phyloP scores from a whole-genome alignment of 2,329 filamentous ascomycete species.

The Colletotrichum sp. region DNA sequence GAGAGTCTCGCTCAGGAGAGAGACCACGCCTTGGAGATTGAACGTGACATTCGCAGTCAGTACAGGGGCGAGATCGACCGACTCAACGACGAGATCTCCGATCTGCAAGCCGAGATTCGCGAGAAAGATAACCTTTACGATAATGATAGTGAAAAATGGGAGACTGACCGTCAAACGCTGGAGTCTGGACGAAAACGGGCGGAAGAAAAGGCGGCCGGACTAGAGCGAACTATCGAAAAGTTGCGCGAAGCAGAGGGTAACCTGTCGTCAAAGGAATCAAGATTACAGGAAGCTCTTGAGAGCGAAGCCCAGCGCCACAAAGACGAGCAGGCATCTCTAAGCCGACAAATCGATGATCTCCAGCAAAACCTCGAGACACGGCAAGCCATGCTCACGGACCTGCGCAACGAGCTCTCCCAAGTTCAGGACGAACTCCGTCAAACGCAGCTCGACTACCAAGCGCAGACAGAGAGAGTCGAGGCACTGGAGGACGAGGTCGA shows the following conservation, averaged over 20 bases:
- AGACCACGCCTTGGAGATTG: slow-evolving; percentile 62
- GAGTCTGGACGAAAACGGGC: slow-evolving; percentile 70
- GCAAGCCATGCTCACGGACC: slow-evolving; percentile 67
- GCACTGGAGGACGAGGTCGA: slow-evolving; percentile 79
- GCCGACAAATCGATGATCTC: slow-evolving; percentile 75
- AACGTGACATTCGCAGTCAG: slow-evolving; percentile 59
- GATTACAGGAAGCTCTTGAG: slow-evolving; percentile 70
- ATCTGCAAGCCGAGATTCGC: slow-evolving; percentile 67
- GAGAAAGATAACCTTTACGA: slow-evolving; percentile 75
- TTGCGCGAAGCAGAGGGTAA: slow-evolving; percentile 72
- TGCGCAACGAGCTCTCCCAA: slow-evolving; percentile 69
- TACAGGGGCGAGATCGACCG: slow-evolving; percentile 52
- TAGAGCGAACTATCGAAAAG: slow-evolving; percentile 74
- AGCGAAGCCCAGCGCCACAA: slow-evolving; percentile 75
- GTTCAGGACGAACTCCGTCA: slow-evolving; percentile 75
- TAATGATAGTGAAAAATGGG: slow-evolving; percentile 76
- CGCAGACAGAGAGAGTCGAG: slow-evolving; percentile 68
- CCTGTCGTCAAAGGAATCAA: slow-evolving; percentile 70
- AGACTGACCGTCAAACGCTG: slow-evolving; percentile 67
- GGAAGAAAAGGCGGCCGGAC: slow-evolving; percentile 69
- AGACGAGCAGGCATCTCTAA: slow-evolving; percentile 73
- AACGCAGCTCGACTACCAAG: slow-evolving; percentile 66
- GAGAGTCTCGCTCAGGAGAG: slow-evolving; percentile 57
- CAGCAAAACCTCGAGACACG: slow-evolving; percentile 73
- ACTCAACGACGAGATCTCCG: slow-evolving; percentile 63